A percentile compares a stretch with the other conserved stretches of the same genome.
These are phyloP conservation scores for Citrullus mucosospermus DNA, from an alignment of 306 rosid species.

Conservation along the genomic window DNA sequence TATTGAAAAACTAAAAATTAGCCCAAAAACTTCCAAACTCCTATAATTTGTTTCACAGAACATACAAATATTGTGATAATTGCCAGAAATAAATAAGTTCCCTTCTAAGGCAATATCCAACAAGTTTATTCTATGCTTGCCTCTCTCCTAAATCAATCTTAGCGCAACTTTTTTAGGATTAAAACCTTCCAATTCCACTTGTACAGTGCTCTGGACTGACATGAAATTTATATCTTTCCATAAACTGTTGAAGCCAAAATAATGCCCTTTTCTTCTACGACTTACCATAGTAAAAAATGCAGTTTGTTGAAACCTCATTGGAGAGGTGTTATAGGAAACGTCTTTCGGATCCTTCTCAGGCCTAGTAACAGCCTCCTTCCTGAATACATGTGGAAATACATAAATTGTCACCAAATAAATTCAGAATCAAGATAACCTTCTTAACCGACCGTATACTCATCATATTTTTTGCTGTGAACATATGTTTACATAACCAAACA, in stretches of 20 bases:
- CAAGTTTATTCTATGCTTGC: neutral
- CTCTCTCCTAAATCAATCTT: neutral
- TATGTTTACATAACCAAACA: neutral
- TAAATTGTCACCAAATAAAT: neutral
- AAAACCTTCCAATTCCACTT: neutral
- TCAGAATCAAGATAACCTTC: neutral
- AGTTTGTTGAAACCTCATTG: slow-evolving; percentile 34
- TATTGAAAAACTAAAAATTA: neutral
- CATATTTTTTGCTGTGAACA: neutral
- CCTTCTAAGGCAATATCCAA: neutral
- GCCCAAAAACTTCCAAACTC: neutral
- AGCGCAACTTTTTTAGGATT: neutral
- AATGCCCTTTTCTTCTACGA: neutral
- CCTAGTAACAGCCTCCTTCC: slow-evolving; percentile 56
- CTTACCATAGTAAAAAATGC: slow-evolving; percentile 61
- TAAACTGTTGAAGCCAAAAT: neutral
- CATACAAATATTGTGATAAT: neutral
- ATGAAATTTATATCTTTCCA: neutral
- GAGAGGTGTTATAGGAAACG: slow-evolving; percentile 18
- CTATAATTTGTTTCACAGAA: neutral
- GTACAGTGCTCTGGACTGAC: neutral
- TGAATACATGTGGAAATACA: slow-evolving; percentile 8
- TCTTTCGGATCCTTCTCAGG: slow-evolving; percentile 37
- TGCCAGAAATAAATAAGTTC: neutral
- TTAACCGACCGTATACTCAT: neutral